These are phyloP conservation scores for Tricholomella constricta DNA, from an alignment of 768 basidiomycete genomes.

Conservation along the genomic window DNA sequence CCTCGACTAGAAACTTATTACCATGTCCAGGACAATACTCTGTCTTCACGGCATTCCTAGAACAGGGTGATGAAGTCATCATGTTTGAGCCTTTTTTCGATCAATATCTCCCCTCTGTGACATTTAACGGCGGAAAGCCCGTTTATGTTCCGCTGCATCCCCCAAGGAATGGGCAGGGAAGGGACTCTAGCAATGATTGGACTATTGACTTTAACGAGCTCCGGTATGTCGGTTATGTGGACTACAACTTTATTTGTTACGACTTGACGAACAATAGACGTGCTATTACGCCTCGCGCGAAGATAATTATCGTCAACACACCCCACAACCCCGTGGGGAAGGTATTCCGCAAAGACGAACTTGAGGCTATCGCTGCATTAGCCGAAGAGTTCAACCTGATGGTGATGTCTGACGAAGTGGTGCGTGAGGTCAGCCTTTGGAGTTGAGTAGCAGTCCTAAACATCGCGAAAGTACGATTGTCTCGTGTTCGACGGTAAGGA, in stretches of 20 bases:
- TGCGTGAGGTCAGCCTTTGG: conserved; percentile 38
- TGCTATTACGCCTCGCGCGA: conserved; percentile 86
- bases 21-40: conserved; percentile 79
- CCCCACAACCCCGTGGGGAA: conserved; percentile 99
- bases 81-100: conserved; percentile 99
- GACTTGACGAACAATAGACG: conserved; percentile 41
- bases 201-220: conserved; percentile 88
- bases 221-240: conserved; percentile 45
- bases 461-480: conserved; percentile 76
- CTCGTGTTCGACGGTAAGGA: conserved; percentile 87
- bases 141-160: conserved; percentile 96
- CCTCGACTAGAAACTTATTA: neutral
- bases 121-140: conserved; percentile 91
- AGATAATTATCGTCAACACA: conserved; percentile 95
- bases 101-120: conserved; percentile 90
- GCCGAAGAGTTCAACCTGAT: conserved; percentile 92
- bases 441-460: conserved; percentile 4
- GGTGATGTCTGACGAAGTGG: conserved; percentile 96
- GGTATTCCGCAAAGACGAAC: conserved; percentile 83
- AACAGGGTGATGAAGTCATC: conserved; percentile 95
- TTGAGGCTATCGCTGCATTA: conserved; percentile 81
- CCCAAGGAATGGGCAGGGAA: conserved; percentile 48
- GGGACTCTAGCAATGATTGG: conserved; percentile 78
- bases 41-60: conserved; percentile 88
- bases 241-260: neutral